Base-by-base conservation (phyloP, 768 basidiomycete genomes). In the Lactarius quietus region DNA sequence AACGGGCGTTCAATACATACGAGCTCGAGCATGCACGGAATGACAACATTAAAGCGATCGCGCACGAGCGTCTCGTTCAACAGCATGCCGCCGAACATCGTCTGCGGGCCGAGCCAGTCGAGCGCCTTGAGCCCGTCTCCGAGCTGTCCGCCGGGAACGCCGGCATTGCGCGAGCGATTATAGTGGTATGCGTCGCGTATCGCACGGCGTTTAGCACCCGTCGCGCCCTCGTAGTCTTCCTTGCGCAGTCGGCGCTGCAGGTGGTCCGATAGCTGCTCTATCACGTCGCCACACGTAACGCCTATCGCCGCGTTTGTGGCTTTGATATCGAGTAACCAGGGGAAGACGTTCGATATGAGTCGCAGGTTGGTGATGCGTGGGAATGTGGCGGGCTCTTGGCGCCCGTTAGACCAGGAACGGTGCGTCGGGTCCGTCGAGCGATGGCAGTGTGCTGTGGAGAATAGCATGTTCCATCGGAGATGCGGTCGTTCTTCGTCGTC, bases 381-480 rank as follows among this genome's bases (percentile, higher is more conserved):
- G 73, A 83, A 83, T 1, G 87, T 88, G 2, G 87, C 88, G 20
- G 88, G 87, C 26, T 82, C 81, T 17, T 81, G 77, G 15, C 89
- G 83, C 8, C 90, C 89, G 36, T 76, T 78, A 5, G 83, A 78
- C 90, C 90, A 92, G 0, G 89, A 89, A 28, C 84, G 78, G 45
- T 82, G 79, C 3, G 77, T 67, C 4, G 81, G 78, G 63, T 90
- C 90, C n/a, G 77, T 80, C 5, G 86, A 88, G 63, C 86, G 83
- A 69, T 83, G 83, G 61, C 86, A 85, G 64, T 84, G 80, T 45
- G 79, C 82, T 7, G 87, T 82, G 7, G 78, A 76, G 72, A 85
- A 89, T 48, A 88, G 80, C 86, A 92, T 88, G 75, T 89, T 88
- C 88, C 89, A 91, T 55, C 82, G 83, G 52, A 92, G 76, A 71